Percentiles rank a stretch among this genome's conserved stretches.
Conservation (phyloP, 768 basidiomycete genomes). For the Mycena polygramma region DNA sequence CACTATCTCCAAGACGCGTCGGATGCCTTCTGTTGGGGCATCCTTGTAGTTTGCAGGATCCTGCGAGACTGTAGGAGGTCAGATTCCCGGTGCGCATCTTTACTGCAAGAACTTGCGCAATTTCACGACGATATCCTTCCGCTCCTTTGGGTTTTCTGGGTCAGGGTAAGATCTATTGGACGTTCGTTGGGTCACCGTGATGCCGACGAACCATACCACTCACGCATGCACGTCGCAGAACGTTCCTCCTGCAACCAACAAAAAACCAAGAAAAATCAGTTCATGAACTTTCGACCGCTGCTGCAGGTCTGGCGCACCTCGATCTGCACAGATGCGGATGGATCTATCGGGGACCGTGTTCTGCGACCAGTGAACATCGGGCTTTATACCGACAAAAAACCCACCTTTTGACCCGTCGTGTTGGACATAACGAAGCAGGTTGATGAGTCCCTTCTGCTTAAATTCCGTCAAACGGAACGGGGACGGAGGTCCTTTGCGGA, state of each 20-base stretch:
- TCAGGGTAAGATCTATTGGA: constrained; percentile 77
- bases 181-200: constrained; percentile 9
- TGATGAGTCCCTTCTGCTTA: too few relatives aligned
- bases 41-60: constrained; percentile 91
- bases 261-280: constrained; percentile 7
- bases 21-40: constrained; percentile 94
- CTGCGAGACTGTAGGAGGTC: constrained; percentile 75
- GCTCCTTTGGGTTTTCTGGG: constrained; percentile 67
- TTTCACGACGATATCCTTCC: constrained; percentile 91
- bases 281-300: background rate
- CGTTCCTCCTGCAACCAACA: constrained; percentile 68
- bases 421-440: too few relatives aligned
- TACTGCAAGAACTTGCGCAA: constrained; percentile 66
- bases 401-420: too few relatives aligned
- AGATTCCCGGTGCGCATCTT: constrained; percentile 8
- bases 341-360: constrained; percentile 76
- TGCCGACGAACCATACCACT: constrained; percentile 41
- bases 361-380: constrained; percentile 1
- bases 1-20: constrained; percentile 85
- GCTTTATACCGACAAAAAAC: too few relatives aligned
- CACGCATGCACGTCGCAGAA: constrained; percentile 93
- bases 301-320: constrained; percentile 53
- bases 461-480: too few relatives aligned
- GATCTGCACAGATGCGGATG: constrained; percentile 87
- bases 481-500: too few relatives aligned